Conservation (phyloP, 2,329 filamentous ascomycete species). For the Claviceps citrina region DNA sequence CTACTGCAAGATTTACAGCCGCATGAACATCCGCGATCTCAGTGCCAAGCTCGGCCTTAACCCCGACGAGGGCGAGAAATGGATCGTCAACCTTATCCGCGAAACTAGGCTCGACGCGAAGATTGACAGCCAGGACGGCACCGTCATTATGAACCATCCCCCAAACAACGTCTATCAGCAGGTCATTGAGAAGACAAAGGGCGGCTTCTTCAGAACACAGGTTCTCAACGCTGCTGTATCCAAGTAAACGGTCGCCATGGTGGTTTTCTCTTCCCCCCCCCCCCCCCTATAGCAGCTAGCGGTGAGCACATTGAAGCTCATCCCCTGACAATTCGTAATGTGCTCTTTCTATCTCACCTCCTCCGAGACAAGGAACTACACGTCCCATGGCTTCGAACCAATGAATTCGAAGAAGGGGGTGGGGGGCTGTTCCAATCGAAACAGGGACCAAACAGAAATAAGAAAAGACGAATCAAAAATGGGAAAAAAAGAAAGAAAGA, state of each 20-base stretch:
- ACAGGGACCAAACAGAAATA: too few relatives aligned
- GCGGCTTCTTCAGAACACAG: conserved; percentile 95
- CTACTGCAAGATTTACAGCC: conserved; percentile 99
- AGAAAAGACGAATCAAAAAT: not conserved
- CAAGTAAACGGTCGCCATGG: conserved; percentile 22
- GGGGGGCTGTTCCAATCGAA: too few relatives aligned
- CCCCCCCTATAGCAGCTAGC: not conserved
- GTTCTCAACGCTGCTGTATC: conserved; percentile 61
- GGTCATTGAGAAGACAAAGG: conserved; percentile 98
- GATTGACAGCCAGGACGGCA: conserved; percentile 98
- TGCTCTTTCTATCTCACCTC: not conserved
- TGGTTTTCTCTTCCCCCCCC: not conserved
- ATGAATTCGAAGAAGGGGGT: not conserved
- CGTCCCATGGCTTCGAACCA: too few relatives aligned
- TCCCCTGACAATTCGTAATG: not conserved
- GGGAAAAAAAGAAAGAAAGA: not conserved
- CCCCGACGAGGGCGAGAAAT: conserved; percentile 96
- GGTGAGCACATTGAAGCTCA: not conserved
- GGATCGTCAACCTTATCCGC: conserved; percentile 98
- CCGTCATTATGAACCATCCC: conserved; percentile 98
- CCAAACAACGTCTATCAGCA: conserved; percentile 98
- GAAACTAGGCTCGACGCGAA: conserved; percentile 96
- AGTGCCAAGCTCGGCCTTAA: conserved; percentile 81
- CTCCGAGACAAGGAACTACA: not conserved
- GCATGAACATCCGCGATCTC: conserved; percentile 95